Evolutionary conservation across 2,329 filamentous ascomycete species (phyloP), one percentile per base, ranked within the genome.

Genomic region (Berkeleyomyces basicola): DNA sequence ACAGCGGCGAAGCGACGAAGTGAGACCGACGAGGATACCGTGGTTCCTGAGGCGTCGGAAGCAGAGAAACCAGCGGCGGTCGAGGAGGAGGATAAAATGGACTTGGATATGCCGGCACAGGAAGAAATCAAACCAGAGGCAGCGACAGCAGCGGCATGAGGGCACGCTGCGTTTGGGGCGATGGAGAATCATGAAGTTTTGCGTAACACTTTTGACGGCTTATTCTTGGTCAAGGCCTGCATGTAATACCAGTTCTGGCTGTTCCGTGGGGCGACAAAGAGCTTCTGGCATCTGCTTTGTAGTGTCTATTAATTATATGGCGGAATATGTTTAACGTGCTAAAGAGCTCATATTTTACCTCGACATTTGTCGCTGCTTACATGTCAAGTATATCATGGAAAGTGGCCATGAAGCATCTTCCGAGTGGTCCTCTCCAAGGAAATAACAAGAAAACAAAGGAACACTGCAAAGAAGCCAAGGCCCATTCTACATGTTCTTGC

Each of bases 401-500:
- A 2, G 23, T 23, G 23, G 2, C 23, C 2, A 2, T 23, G 23
- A 23, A 23, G 23, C 23, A 23, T 23, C 23, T 23, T 23, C 23
- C 23, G 2, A 23, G 23, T 23, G 23, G 23, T 23, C 23, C 23
- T 23, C 23, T 23, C 23, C 23, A 23, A 23, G 23, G 23, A 23
- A 23, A 23, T 23, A 23, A 23, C 23, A 23, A 23, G 23, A 23
- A 23, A 23, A 23, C 23, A 23, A 23, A 1, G 2, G 23, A 23
- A 23, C 23, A 23, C 23, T 23, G 23, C 23, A 23, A 23, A 23
- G 23, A 23, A 23, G 2, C 23, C 7, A 31, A n/a, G 7, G 14
- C 11, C 11, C 36, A 7, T 36, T 4, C 58, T 61, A 61, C 42
- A 58, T 40, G 9, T 59, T 42, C 42, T 67, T 67, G 71, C 61